These are phyloP conservation scores for Pleoardoris graminearum DNA, from an alignment of 2,329 filamentous ascomycete genomes.

Conservation along the genomic window DNA sequence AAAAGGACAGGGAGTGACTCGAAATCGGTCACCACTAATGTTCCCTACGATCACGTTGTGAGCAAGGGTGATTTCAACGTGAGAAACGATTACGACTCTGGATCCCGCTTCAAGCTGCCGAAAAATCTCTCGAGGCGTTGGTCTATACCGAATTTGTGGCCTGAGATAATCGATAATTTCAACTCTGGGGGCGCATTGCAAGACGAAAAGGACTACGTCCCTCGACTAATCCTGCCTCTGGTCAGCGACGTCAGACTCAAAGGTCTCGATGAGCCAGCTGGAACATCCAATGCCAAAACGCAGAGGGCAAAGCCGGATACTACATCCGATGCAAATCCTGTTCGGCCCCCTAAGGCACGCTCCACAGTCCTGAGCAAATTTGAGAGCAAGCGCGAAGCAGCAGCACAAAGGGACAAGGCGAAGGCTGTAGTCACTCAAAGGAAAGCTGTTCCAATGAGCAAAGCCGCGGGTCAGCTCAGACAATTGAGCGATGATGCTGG, in stretches of 20 bases:
- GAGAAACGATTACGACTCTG: too few species aligned
- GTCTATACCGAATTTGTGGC: too few species aligned
- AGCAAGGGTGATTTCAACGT: too few species aligned
- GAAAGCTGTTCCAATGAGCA: background rate
- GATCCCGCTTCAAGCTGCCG: constrained; percentile 37
- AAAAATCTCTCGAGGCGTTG: too few species aligned
- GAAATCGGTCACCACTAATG: constrained; percentile 17
- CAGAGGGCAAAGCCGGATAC: too few species aligned
- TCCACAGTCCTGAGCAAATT: background rate
- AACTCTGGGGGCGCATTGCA: background rate
- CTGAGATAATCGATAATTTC: background rate
- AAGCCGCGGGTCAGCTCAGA: background rate
- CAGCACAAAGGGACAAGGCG: background rate
- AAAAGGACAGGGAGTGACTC: constrained; percentile 13
- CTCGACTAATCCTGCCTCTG: background rate
- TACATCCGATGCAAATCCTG: too few species aligned
- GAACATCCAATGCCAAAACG: too few species aligned
- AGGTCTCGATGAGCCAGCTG: background rate
- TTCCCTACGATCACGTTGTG: constrained; percentile 18
- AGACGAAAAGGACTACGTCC: background rate
- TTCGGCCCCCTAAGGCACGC: too few species aligned
- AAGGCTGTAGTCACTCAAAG: background rate
- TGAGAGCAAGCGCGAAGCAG: background rate
- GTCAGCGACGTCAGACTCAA: background rate
- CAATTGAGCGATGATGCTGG: background rate